Evolutionary conservation across 768 basidiomycete species (phyloP).

Genomic region (Kwoniella sp.): DNA sequence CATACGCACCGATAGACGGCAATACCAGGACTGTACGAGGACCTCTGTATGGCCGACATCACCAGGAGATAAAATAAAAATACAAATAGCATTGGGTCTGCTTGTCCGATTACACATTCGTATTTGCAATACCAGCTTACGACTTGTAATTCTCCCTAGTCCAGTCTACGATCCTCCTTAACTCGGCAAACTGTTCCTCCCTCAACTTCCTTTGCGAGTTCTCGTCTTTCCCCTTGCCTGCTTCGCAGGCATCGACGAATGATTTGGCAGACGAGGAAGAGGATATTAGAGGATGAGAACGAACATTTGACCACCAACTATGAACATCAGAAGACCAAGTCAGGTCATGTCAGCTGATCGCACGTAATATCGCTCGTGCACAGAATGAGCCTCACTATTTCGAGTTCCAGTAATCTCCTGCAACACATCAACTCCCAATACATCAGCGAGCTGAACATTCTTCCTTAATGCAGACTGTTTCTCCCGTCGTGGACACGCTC

Average conservation of each 20-base stretch:
- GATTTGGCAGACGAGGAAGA: conserved; percentile 34
- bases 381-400: conserved; percentile 49
- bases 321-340: too few species aligned
- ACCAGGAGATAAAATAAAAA: too few species aligned
- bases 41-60: too few species aligned
- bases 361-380: too few species aligned
- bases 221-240: conserved; percentile 20
- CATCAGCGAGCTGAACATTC: not conserved
- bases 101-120: too few species aligned
- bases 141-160: conserved; percentile 42
- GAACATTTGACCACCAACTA: conserved; percentile 50
- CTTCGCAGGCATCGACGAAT: conserved; percentile 51
- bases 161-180: conserved; percentile 48
- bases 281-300: conserved; percentile 38
- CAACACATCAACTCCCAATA: not conserved
- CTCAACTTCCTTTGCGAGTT: conserved; percentile 22
- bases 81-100: too few species aligned
- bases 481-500: not conserved
- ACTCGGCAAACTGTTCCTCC: conserved; percentile 48
- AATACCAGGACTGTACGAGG: too few species aligned
- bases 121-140: not conserved
- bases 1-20: too few species aligned
- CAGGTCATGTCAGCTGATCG: too few species aligned
- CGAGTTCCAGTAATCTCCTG: conserved; percentile 54
- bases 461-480: too few species aligned